Conservation (phyloP, 2,329 filamentous ascomycete genomes). For the Didymella arachidicola region DNA sequence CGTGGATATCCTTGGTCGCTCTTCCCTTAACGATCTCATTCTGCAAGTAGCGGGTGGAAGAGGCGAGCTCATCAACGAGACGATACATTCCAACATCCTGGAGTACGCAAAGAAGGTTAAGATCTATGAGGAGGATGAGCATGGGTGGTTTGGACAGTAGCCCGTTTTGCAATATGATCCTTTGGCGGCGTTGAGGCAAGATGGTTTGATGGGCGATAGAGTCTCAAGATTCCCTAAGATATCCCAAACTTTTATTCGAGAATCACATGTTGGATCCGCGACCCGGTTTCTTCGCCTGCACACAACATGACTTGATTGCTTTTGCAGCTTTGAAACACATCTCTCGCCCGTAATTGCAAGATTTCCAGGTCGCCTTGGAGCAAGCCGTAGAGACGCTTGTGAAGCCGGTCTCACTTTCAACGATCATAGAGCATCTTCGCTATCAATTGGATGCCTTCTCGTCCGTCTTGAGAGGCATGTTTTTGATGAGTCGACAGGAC, state of each 20-base stretch:
- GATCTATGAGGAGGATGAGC: slow-evolving; percentile 68
- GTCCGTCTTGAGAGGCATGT: not conserved
- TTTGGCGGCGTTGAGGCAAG: slow-evolving; percentile 10
- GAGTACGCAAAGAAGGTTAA: slow-evolving; percentile 85
- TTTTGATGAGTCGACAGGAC: not conserved
- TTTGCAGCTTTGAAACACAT: not conserved
- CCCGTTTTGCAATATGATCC: not conserved
- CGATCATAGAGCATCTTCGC: too few species aligned
- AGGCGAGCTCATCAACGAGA: slow-evolving; percentile 79
- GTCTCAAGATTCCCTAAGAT: slow-evolving; percentile 4
- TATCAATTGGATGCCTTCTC: not conserved
- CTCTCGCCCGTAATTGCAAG: not conserved
- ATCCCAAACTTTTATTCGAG: not conserved
- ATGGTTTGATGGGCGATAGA: slow-evolving; percentile 7
- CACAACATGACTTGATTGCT: not conserved
- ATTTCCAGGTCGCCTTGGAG: not conserved
- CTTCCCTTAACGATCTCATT: slow-evolving; percentile 89
- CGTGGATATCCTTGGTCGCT: slow-evolving; percentile 91
- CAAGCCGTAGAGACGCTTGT: not conserved
- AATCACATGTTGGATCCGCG: not conserved
- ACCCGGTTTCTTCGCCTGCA: not conserved
- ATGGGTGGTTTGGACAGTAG: slow-evolving; percentile 8
- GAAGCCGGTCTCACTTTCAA: not conserved
- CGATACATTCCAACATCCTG: slow-evolving; percentile 79
- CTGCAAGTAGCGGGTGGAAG: slow-evolving; percentile 84